Conservation (phyloP, 768 basidiomycete species). For the Russula vinacea region DNA sequence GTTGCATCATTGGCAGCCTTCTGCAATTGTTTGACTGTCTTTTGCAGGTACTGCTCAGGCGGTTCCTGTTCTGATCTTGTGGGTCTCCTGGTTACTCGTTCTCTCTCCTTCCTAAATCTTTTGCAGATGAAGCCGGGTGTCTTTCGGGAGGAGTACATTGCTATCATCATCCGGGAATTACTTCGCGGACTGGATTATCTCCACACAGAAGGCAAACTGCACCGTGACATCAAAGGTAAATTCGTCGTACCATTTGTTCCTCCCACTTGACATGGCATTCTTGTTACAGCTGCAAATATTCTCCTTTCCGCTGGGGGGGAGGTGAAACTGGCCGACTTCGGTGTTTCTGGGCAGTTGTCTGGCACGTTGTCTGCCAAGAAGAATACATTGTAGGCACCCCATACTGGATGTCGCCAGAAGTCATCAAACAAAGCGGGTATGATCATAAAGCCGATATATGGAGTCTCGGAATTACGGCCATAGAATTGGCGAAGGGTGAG, state of each 20-base stretch:
- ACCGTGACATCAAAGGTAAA: conserved; percentile 97
- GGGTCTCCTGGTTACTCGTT: conserved; percentile 35
- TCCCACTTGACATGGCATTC: neutral
- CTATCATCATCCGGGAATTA: conserved; percentile 91
- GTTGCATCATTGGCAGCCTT: neutral
- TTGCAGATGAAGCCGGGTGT: conserved; percentile 95
- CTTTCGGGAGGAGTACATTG: conserved; percentile 98
- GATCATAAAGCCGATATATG: conserved; percentile 99
- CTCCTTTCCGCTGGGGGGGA: conserved; percentile 88
- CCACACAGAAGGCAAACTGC: conserved; percentile 93
- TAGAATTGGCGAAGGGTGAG: conserved; percentile 95
- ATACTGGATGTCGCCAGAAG: conserved; percentile 99
- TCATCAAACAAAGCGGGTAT: conserved; percentile 99
- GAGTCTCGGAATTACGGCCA: conserved; percentile 96
- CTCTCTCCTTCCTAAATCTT: conserved; percentile 14
- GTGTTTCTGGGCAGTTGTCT: conserved; percentile 95
- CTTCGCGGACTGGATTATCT: conserved; percentile 92
- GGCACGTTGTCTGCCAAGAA: conserved; percentile 92
- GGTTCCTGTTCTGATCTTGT: conserved; percentile 98
- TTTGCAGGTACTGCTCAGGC: conserved; percentile 85
- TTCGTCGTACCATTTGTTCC: neutral
- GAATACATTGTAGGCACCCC: conserved; percentile 98
- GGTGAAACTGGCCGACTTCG: conserved; percentile 98
- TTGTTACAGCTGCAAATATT: conserved; percentile 82
- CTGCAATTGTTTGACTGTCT: conserved; percentile 8